Base-by-base conservation (phyloP, 2,329 filamentous ascomycete species). In the Mycogone perniciosa region DNA sequence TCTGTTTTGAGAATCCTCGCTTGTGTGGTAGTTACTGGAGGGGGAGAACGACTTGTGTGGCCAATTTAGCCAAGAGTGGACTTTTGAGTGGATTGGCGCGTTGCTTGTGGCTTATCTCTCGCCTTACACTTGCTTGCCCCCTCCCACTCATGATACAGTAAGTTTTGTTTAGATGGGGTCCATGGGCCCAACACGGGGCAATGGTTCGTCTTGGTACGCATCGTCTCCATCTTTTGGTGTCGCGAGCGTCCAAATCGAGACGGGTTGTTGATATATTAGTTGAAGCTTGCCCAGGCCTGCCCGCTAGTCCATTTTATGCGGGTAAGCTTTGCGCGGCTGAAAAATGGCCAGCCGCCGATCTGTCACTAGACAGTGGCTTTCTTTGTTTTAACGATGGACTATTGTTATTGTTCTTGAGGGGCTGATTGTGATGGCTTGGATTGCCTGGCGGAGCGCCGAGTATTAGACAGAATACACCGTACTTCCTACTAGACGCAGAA, bases 71-170 rank as follows among this genome's bases (percentile, higher is more conserved):
- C 20, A 27, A 38, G 29, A 38, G 47, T 41, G 47, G 29, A 50
- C 47, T 38, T 29, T 35, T 44, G 11, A 31, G 41, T 44, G 47
- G 45, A 50, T 41, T 50, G 47, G 44, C 27, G 40, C 38, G 11
- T 34, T 44, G 38, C 35, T 27, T 48, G 50, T 52, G 50, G 50
- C 50, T 52, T 52, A 46, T 35, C 44, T 33, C 13, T 37, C 50
- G 41, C 35, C 35, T 33, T 44, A 13, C n/a, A 11, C 30, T 26
- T 44, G 31, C 38, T n/a, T 40, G 33, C 44, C 49, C 34, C 40
- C 27, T 10, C 44, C 49, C 34, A 33, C 27, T 10, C 29, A 31
- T 33, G 13, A 11, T 13, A 10, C 27, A 37, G 45, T 52, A 35
- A 34, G 50, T 48, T 41, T 44, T 26, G 41, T 33, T 45, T 41